Base-by-base conservation (phyloP, 1,139 yeast species). In the Yamadazyma dushanensis region DNA sequence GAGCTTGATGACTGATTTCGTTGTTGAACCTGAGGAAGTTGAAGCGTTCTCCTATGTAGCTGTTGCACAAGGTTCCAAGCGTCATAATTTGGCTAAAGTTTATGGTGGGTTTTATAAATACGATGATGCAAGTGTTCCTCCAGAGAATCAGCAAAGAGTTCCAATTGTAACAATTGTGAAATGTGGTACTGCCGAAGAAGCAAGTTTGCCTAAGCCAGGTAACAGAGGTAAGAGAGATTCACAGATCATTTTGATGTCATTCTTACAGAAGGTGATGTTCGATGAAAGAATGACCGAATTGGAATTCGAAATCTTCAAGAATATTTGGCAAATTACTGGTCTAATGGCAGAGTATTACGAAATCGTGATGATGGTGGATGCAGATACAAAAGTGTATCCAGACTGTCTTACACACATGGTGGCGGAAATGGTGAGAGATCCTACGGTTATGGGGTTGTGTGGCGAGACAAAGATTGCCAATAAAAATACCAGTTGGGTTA, bases 141-240 rank as follows among this genome's bases (percentile, higher is more conserved):
- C 69, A 3, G 89, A 84, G 47, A 83, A 83, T 47, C 97, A 90
- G 59, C 96, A 89, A 61, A 76, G 94, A 48, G 89, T 87, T 22
- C 97, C 98, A 1, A 72, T 92, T 53, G 56, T 92, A 18, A 69
- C 83, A 17, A 70, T 92, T 51, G 96, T 88, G 30, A 92, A 92
- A 60, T 88, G 96, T 62, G 98, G 98, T 45, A 85, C 96, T 0
- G 89, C 92, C 5, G 83, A 77, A 24, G 98, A 92, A 58, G 81
- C 79, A 14, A 62, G 66, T 15, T 66, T 82, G 5, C 73, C 94
- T n/a, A 92, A 92, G 55, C 97, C 97, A 9, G 98, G 98, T 52
- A 92, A 92, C 61, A 81, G 98, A 70, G 98, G 98, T 63, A 92
- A 92, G 61, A 86, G 98, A 65, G 98, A 92, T 61, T 88, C 97